Evolutionary conservation across 805 yeast genomes (phyloP), one percentile per base, ranked within the genome.

Genomic region (Lachancea cidri): DNA sequence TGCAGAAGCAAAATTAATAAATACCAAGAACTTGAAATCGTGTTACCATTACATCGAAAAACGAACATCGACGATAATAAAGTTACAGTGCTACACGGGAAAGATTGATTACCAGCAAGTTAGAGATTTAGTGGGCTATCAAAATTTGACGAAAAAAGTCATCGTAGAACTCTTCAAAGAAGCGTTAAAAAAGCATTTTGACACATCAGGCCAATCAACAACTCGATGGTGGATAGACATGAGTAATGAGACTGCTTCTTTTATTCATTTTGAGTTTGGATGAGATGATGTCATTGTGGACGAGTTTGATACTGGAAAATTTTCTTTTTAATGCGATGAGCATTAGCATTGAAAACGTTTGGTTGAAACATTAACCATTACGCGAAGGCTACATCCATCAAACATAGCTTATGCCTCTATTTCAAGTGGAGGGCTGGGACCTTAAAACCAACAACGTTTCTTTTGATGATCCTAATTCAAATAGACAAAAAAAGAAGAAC

Each of bases 361-460:
- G 9, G 27, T 22, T 22, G 11, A n/a, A n/a, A n/a, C n/a, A n/a
- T n/a, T n/a, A n/a, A n/a, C n/a, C n/a, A n/a, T n/a, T n/a, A n/a
- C n/a, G n/a, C n/a, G n/a, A n/a, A n/a, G n/a, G n/a, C n/a, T n/a
- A n/a, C n/a, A n/a, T n/a, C n/a, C n/a, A n/a, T n/a, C n/a, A n/a
- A n/a, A n/a, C n/a, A n/a, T n/a, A 14, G 7, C 11, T 33, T 7
- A 82, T 82, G 89, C 74, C 85, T 24, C 69, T 86, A 47, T 86
- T 86, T 57, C 74, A 81, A 57, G 88, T 83, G 16, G 86, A 79
- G 39, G 95, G 94, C 14, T 86, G 96, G 96, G 73, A 81, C 48
- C 58, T 86, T 39, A 76, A 78, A 48, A 55, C 71, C 35, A 65
- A 68, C 43, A 69, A 73, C 33, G 77, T 83, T 11, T 78, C 73